A percentile compares a stretch with the other conserved stretches of the same genome.
Conservation (phyloP, 441 rosid genomes). For the Erodium trifolium region DNA sequence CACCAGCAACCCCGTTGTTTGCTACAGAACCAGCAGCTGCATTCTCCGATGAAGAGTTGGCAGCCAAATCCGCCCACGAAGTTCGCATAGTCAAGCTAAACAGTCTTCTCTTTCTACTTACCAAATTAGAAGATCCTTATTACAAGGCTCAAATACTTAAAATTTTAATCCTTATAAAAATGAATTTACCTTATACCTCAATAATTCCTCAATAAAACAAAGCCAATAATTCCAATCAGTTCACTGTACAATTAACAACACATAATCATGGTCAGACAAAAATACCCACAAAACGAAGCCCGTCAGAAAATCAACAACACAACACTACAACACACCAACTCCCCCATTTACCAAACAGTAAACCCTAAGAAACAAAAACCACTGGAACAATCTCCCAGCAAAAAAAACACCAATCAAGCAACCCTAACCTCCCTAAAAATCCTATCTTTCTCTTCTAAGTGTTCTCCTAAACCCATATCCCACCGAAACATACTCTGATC, state of each 20-base stretch:
- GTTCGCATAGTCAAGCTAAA: constrained; percentile 26
- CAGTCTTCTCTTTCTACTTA: background rate
- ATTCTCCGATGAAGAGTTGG: constrained; percentile 32
- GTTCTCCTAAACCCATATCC: background rate
- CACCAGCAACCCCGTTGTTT: constrained; percentile 4
- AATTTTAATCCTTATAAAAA: background rate
- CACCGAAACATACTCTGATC: background rate
- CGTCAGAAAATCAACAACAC: background rate
- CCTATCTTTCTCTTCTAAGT: background rate
- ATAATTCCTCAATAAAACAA: background rate
- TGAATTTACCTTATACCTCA: background rate
- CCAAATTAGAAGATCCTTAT: background rate
- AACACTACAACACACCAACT: background rate
- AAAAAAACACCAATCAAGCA: background rate
- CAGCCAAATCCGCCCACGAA: constrained; percentile 43
- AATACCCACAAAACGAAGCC: background rate
- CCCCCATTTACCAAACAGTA: background rate
- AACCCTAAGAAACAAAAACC: background rate
- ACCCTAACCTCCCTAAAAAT: background rate
- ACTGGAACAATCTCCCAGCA: background rate
- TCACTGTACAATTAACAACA: background rate
- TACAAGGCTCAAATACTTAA: background rate
- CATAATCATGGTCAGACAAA: background rate
- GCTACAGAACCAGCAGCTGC: constrained; percentile 19
- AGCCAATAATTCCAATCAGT: background rate